These are phyloP conservation scores for Fusarium vanettenii DNA, from an alignment of 2,329 filamentous ascomycete species.

Conservation along the genomic window DNA sequence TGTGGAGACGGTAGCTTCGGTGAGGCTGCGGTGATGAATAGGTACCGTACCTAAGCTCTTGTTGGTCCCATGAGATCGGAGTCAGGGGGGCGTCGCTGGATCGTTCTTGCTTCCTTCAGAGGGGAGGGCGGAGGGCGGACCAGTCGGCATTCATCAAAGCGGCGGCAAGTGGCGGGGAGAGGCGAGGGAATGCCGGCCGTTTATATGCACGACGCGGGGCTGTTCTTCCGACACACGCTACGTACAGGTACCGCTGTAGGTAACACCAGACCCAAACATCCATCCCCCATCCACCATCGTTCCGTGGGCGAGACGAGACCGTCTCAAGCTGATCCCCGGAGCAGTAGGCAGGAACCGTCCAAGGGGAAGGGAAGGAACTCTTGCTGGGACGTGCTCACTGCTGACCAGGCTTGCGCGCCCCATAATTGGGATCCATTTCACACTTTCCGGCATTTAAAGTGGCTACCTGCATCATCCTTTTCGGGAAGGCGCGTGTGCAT, in stretches of 20 bases:
- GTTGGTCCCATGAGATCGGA: neutral
- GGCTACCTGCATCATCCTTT: slow-evolving; percentile 15
- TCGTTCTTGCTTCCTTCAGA: slow-evolving; percentile 6
- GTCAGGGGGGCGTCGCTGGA: slow-evolving; percentile 16
- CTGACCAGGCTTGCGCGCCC: slow-evolving; percentile 25
- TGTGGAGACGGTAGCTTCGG: slow-evolving; percentile 6
- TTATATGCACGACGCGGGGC: slow-evolving; percentile 59
- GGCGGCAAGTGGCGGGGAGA: slow-evolving; percentile 37
- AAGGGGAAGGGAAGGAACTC: slow-evolving; percentile 19
- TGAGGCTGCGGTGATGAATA: slow-evolving; percentile 18
- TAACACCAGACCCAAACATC: slow-evolving; percentile 18
- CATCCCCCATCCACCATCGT: neutral
- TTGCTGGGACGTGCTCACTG: slow-evolving; percentile 10
- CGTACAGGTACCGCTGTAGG: neutral
- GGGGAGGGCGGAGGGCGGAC: slow-evolving; percentile 2
- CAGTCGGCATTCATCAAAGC: slow-evolving; percentile 37
- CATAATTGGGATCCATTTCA: slow-evolving; percentile 5
- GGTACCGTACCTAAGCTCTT: slow-evolving; percentile 1
- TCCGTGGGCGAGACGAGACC: slow-evolving; percentile 16
- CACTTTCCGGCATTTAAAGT: slow-evolving; percentile 20
- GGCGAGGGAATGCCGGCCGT: slow-evolving; percentile 57
- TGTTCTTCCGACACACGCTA: slow-evolving; percentile 27
- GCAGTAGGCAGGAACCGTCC: slow-evolving; percentile 21
- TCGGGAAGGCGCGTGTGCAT: slow-evolving; percentile 30
- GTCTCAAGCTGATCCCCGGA: slow-evolving; percentile 31